Base-by-base conservation (phyloP, 192 early-diverging fungal species). In the Linderina pennispora region DNA sequence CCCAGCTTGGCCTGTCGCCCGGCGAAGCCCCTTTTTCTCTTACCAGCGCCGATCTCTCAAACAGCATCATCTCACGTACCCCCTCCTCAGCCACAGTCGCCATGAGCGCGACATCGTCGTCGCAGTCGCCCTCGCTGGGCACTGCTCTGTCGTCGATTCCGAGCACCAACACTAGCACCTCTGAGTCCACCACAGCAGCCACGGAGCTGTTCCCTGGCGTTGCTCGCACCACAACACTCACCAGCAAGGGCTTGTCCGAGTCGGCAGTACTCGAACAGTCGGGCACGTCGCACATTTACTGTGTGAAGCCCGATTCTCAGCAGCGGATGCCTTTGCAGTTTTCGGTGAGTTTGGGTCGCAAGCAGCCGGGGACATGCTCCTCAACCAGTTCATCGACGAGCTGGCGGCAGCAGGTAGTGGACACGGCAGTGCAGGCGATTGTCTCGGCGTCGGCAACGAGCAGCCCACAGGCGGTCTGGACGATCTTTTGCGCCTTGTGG, bases 231-330 rank as follows among this genome's bases (percentile, higher is more conserved):
- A 34, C 60, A 51, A 60, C 62, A 25, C 51, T 59, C 52, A 54
- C 67, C 40, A 51, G 61, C 60, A 71, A 71, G 60, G 67, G 60
- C 67, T 71, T 71, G 67, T 71, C 67, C 67, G 67, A 71, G 67
- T 71, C 67, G 63, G 67, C 67, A 71, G 67, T 45, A 71, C 67
- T 71, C 67, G 67, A 52, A 62, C 67, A 71, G 60, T 71, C 67
- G 60, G 60, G 49, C 60, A 37, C 43, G n/a, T n/a, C n/a, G 28
- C 67, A 63, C 48, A 53, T 56, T 52, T 53, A 45, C 28, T 53
- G 63, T 66, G 63, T 55, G 1, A 28, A 31, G 60, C 45, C 60
- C 53, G 67, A 63, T 71, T 71, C 67, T 62, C 67, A 71, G 67
- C 67, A 71, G 67, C 67, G 67, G 67, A 71, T 35, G 67, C 54